Percentiles rank a stretch among this genome's conserved stretches.
phyloP scores from a whole-genome alignment of 345 rosid genomes.

The Syzygium aromaticum region DNA sequence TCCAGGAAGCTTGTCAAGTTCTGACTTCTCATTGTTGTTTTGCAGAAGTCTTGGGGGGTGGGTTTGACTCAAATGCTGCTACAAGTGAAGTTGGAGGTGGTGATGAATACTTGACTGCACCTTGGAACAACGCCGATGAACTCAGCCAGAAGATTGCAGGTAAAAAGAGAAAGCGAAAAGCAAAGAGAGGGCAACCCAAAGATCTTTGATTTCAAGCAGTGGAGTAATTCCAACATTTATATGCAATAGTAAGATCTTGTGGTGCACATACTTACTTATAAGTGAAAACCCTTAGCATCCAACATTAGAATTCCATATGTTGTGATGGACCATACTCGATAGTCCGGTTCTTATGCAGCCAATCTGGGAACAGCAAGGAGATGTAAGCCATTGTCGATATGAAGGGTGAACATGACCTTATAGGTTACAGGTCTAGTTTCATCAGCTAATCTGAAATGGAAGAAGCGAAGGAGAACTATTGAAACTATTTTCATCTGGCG shows the following conservation, averaged over 20 bases:
- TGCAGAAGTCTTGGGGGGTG: too few relatives aligned
- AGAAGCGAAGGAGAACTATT: slow-evolving; percentile 48
- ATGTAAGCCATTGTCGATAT: slow-evolving; percentile 43
- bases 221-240: neutral
- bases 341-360: neutral
- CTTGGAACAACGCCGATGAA: too few relatives aligned
- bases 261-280: neutral
- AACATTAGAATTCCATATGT: neutral
- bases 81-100: too few relatives aligned
- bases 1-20: too few relatives aligned
- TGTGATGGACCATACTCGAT: neutral
- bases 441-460: slow-evolving; percentile 47
- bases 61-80: too few relatives aligned
- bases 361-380: slow-evolving; percentile 32
- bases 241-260: neutral
- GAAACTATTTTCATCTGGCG: slow-evolving; percentile 74
- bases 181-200: too few relatives aligned
- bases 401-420: slow-evolving; percentile 64
- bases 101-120: too few relatives aligned
- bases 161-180: too few relatives aligned
- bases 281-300: neutral
- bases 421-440: slow-evolving; percentile 25
- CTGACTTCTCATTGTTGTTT: too few relatives aligned
- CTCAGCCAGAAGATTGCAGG: too few relatives aligned
- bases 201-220: too few relatives aligned